Evolutionary conservation across 768 basidiomycete genomes (phyloP), one percentile per base, ranked within the genome.

Genomic region (Boletus rufocinnamomeus): DNA sequence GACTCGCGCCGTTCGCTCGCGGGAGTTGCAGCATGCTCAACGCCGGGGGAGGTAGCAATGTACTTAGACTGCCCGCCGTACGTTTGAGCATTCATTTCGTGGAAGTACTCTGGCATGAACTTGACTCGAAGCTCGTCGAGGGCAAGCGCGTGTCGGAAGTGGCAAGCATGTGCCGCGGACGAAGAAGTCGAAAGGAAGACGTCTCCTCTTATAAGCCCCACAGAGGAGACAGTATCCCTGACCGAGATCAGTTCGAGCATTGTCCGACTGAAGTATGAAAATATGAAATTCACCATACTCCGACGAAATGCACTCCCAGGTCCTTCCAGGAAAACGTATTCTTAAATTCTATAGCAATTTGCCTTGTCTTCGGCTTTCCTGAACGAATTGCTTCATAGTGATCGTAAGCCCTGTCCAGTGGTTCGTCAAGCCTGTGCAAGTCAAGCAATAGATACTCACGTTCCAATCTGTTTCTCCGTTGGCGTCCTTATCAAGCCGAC

Each of bases 171-270:
- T 10, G 76, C 78, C 48, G 85, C 84, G 4, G 81, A 80, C 2
- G 76, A 79, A 1, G 82, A 82, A 65, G 87, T 86, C 0, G 86
- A 86, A 6, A 87, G 75, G 19, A 69, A 68, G 6, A 81, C 74
- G 28, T 77, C 77, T 2, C 79, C 61, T 57, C 61, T 78, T 51
- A 85, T 72, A 41, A 84, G 48, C 13, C 85, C 85, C 16, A 87
- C 84, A 0, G 85, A 87, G 23, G 81, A 80, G 6, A 89, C 86
- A 2, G 85, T 88, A 62, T 89, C 87, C 84, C 86, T 87, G 52
- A 30, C 16, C 4, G 1, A 53, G 0, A 19, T 49, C 28, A 66
- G 25, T 59, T 19, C 1, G 1, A 37, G 4, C 25, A 21, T 30
- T 11, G n/a, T 8, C 25, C 2, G 17, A 40, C 19, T n/a, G 30